These are phyloP conservation scores for Madurella mycetomatis DNA, from an alignment of 2,329 filamentous ascomycete genomes.

Conservation along the genomic window DNA sequence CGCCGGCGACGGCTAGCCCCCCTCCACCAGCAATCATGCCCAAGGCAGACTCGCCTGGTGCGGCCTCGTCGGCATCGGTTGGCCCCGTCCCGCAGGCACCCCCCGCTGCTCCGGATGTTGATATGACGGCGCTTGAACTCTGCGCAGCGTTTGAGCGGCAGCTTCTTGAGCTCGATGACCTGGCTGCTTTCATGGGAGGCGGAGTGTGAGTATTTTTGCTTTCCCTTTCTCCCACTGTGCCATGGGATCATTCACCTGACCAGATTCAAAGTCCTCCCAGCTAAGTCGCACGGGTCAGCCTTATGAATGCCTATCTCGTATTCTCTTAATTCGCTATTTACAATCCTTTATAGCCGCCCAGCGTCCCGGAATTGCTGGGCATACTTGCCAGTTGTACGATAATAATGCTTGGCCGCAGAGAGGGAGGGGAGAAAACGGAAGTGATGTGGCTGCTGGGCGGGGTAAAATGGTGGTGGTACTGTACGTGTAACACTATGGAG, in stretches of 20 bases:
- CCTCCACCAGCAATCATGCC: conserved; percentile 22
- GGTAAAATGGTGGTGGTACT: no score
- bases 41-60: conserved; percentile 34
- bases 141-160: conserved; percentile 57
- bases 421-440: not conserved
- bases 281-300: not conserved
- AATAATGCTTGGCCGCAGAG: not conserved
- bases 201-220: conserved; percentile 43
- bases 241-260: conserved; percentile 12
- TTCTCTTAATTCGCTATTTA: not conserved
- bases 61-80: conserved; percentile 26
- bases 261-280: conserved; percentile 15
- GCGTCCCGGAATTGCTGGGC: not conserved
- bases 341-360: not conserved
- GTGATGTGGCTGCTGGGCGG: no score
- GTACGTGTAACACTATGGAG: no score
- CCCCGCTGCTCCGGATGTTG: conserved; percentile 30
- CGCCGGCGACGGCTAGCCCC: conserved; percentile 44
- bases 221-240: not conserved
- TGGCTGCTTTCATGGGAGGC: conserved; percentile 60
- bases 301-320: not conserved
- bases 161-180: conserved; percentile 56
- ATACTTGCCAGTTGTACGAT: not conserved
- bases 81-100: conserved; percentile 22
- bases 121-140: conserved; percentile 57